Evolutionary conservation across 257 asterid genomes (phyloP).

Genomic region (Jacaranda mimosifolia): DNA sequence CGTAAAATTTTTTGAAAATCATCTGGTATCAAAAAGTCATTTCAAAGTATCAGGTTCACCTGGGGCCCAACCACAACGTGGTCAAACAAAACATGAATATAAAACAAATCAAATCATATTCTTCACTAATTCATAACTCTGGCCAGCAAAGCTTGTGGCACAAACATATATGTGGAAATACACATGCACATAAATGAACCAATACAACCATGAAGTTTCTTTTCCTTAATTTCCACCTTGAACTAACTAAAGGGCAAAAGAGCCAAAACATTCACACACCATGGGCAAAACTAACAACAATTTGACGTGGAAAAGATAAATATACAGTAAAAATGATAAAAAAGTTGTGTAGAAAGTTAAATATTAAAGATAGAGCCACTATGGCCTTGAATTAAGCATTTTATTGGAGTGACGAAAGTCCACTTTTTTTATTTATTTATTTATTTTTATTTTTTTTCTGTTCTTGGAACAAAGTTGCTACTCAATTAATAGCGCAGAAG

Average conservation of each 20-base stretch:
- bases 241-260: background rate
- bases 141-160: background rate
- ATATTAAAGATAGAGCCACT: constrained; percentile 1
- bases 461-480: background rate
- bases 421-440: too few relatives aligned
- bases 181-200: too few relatives aligned
- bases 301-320: background rate
- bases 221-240: constrained; percentile 10
- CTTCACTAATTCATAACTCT: background rate
- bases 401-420: background rate
- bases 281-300: background rate
- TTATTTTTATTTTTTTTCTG: too few relatives aligned
- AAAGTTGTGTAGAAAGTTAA: constrained; percentile 2
- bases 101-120: too few relatives aligned
- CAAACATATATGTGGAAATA: background rate
- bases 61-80: too few relatives aligned
- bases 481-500: background rate
- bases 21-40: too few relatives aligned
- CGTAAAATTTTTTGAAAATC: too few relatives aligned
- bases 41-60: too few relatives aligned
- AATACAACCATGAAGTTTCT: background rate
- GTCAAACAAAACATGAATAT: too few relatives aligned
- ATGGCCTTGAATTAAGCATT: background rate
- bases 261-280: background rate
- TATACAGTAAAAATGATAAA: background rate